Evolutionary conservation across 441 rosid species (phyloP).

Genomic region (Adansonia rubrostipa): DNA sequence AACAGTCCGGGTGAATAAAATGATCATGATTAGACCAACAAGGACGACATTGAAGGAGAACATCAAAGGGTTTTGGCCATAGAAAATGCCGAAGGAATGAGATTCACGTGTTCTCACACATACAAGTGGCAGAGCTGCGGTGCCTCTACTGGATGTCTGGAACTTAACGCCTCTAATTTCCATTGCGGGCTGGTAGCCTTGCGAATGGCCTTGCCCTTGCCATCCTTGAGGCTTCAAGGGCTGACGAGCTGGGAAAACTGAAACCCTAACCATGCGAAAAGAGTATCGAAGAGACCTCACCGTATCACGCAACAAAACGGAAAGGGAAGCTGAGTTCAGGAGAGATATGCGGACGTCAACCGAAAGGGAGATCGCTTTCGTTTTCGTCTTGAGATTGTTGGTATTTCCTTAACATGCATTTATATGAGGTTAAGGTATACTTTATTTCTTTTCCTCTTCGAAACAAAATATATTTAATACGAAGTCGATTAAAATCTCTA

Average conservation of each 20-base stretch:
- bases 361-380: background rate
- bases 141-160: background rate
- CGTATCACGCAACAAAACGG: background rate
- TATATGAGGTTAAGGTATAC: background rate
- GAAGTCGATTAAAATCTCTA: background rate
- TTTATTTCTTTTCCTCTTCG: background rate
- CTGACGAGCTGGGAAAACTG: conserved; percentile 20
- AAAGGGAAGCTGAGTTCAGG: too few species aligned
- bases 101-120: conserved; percentile 36
- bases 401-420: background rate
- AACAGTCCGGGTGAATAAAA: conserved; percentile 38
- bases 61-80: conserved; percentile 50
- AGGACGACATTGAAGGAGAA: conserved; percentile 46
- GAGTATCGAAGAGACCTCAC: too few species aligned
- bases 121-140: conserved; percentile 28
- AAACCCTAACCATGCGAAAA: conserved; percentile 39
- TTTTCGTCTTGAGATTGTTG: background rate
- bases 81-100: conserved; percentile 44
- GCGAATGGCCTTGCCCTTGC: conserved; percentile 27
- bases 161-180: background rate
- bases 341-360: background rate
- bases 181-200: conserved; percentile 4
- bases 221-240: conserved; percentile 14
- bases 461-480: background rate
- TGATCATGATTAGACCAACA: conserved; percentile 44